Evolutionary conservation across 2,329 filamentous ascomycete species (phyloP).

Genomic region (Emmonsiellopsis sp.): DNA sequence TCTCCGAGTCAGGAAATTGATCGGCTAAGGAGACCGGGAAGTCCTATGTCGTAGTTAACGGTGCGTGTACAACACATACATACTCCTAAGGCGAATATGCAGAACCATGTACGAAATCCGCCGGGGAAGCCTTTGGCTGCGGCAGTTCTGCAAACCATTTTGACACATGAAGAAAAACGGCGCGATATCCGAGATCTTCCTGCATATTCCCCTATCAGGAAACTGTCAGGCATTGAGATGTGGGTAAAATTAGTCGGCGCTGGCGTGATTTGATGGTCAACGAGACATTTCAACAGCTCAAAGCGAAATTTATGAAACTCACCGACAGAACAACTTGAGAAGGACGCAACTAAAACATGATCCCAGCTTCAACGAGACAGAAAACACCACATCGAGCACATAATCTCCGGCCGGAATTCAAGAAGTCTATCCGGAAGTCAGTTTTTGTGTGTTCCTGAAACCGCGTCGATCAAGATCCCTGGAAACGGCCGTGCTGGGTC

Average conservation of each 20-base stretch:
- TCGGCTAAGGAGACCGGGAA: too few species aligned
- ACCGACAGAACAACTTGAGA: neutral
- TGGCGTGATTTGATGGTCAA: too few species aligned
- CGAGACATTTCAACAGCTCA: neutral
- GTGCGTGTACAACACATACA: too few species aligned
- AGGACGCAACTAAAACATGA: neutral
- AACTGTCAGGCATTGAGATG: neutral
- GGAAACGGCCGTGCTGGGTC: neutral
- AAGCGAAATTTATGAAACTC: neutral
- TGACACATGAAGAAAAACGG: neutral
- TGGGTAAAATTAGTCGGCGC: too few species aligned
- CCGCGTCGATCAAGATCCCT: neutral
- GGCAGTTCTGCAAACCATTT: too few species aligned
- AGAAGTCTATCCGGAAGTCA: neutral
- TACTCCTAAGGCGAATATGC: too few species aligned
- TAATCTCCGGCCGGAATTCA: neutral
- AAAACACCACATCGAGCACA: neutral
- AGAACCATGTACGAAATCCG: too few species aligned
- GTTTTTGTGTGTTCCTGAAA: neutral
- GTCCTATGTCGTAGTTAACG: too few species aligned
- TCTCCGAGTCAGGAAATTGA: too few species aligned
- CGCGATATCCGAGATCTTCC: neutral
- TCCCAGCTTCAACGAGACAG: neutral
- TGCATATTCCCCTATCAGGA: neutral
- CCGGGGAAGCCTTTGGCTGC: too few species aligned